Conservation (phyloP, 305 asterid species). For the Fraxinus baroniana region DNA sequence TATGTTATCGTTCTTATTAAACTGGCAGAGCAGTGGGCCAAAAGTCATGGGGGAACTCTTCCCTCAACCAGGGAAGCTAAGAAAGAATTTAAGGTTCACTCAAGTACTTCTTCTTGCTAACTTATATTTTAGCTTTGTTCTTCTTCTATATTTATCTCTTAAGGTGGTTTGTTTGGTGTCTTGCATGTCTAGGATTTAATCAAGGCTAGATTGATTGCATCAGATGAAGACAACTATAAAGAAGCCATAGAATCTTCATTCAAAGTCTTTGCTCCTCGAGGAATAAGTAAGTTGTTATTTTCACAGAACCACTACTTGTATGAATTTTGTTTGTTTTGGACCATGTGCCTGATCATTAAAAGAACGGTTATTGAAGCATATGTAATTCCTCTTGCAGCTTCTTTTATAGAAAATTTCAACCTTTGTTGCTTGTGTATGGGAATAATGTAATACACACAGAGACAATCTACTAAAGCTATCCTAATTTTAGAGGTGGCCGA, state of each 20-base stretch:
- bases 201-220: slow-evolving; percentile 70
- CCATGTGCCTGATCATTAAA: too few species aligned
- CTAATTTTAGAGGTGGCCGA: too few species aligned
- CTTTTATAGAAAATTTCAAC: too few species aligned
- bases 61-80: slow-evolving; percentile 87
- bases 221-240: slow-evolving; percentile 90
- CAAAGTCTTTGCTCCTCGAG: slow-evolving; percentile 81
- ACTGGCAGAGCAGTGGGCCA: slow-evolving; percentile 74
- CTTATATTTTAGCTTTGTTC: slow-evolving; percentile 4
- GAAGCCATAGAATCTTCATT: slow-evolving; percentile 92
- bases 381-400: too few species aligned
- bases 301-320: background rate
- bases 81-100: slow-evolving; percentile 67
- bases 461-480: too few species aligned
- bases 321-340: background rate
- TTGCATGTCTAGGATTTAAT: slow-evolving; percentile 62
- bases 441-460: too few species aligned
- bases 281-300: slow-evolving; percentile 71
- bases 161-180: slow-evolving; percentile 32
- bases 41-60: slow-evolving; percentile 63
- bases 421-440: too few species aligned
- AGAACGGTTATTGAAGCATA: too few species aligned
- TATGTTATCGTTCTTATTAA: slow-evolving; percentile 78
- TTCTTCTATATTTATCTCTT: slow-evolving; percentile 20
- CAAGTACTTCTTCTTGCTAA: slow-evolving; percentile 5